phyloP scores from a whole-genome alignment of 495 filamentous ascomycete species.

The Penicillium paradoxum region DNA sequence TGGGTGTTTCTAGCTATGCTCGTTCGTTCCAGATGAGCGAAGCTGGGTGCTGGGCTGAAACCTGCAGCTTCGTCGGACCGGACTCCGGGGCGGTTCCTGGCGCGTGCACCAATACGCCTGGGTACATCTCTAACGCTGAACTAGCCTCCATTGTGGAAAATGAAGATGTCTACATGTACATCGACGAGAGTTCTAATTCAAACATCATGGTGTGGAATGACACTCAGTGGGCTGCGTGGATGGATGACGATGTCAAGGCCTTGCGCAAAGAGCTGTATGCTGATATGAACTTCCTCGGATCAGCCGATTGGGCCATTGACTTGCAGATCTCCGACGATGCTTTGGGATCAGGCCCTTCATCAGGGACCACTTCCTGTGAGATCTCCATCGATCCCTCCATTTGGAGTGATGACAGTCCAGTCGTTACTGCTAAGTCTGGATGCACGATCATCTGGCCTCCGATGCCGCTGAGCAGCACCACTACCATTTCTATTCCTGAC shows the following conservation, averaged over 20 bases:
- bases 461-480: background rate
- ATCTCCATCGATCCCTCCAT: background rate
- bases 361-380: no score
- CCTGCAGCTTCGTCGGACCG: conserved; percentile 15
- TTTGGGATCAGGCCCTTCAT: background rate
- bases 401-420: background rate
- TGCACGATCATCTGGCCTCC: background rate
- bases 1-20: background rate
- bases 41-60: conserved; percentile 13
- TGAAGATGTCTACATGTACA: background rate
- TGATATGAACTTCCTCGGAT: background rate
- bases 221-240: background rate
- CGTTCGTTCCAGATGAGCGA: background rate
- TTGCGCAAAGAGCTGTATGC: background rate
- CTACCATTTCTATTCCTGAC: background rate
- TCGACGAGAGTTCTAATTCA: background rate
- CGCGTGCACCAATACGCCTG: conserved; percentile 10
- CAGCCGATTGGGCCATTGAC: background rate
- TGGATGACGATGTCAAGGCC: background rate
- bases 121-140: conserved; percentile 10
- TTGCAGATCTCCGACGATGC: background rate
- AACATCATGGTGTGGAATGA: background rate
- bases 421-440: background rate
- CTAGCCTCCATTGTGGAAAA: background rate
- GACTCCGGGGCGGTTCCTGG: background rate